phyloP scores from a whole-genome alignment of 1,139 yeast species.

The Dujonia santamariae region DNA sequence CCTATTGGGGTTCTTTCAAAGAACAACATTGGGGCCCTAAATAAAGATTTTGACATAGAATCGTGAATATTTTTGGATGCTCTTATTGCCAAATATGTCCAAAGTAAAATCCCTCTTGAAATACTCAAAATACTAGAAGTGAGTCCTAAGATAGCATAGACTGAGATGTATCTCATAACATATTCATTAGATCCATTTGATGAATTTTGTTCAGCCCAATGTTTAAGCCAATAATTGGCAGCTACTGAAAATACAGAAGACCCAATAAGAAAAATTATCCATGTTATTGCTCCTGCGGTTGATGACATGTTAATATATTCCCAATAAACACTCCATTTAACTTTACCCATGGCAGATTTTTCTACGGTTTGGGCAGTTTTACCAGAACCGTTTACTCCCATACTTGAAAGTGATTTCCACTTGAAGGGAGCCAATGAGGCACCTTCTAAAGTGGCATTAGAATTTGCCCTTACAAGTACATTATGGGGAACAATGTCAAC shows the following conservation, averaged over 20 bases:
- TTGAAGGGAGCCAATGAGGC: constrained; percentile 7
- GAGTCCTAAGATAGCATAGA: constrained; percentile 31
- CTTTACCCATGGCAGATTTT: constrained; percentile 26
- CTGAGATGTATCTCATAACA: constrained; percentile 19
- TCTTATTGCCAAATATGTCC: constrained; percentile 17
- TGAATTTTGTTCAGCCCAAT: constrained; percentile 54
- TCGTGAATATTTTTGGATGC: constrained; percentile 24
- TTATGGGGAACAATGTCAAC: too few species aligned
- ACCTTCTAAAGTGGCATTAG: constrained; percentile 2
- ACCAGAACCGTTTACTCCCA: too few species aligned
- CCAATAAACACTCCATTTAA: constrained; percentile 22
- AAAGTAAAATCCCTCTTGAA: constrained; percentile 16
- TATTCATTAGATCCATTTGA: constrained; percentile 19
- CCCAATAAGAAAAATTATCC: constrained; percentile 14
- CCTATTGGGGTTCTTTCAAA: constrained; percentile 32
- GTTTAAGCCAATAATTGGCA: constrained; percentile 57
- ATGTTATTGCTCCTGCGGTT: constrained; percentile 14
- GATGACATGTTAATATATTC: constrained; percentile 25
- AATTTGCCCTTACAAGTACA: neutral
- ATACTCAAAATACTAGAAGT: constrained; percentile 20
- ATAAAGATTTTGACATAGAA: constrained; percentile 21
- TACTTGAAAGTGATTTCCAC: constrained; percentile 4
- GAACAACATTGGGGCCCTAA: constrained; percentile 28
- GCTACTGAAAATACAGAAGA: constrained; percentile 18
- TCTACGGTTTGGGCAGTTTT: constrained; percentile 12